A percentile compares a stretch with the other conserved stretches of the same genome.
These are phyloP conservation scores for Aegle marmelos DNA, from an alignment of 345 rosid species.

Conservation along the genomic window DNA sequence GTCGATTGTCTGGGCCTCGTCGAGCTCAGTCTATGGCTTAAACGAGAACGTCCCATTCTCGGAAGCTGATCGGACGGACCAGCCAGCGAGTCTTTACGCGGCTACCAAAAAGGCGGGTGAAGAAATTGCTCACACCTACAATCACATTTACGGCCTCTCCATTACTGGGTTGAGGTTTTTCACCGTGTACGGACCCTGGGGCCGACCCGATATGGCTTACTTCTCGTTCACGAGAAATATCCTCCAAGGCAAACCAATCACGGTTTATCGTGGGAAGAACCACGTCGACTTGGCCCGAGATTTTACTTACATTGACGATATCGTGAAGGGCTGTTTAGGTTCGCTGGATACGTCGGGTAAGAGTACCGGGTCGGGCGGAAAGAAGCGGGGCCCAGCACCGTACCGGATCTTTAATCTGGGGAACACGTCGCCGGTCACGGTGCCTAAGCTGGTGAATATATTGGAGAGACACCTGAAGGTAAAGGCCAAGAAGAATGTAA, in stretches of 20 bases:
- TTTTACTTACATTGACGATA: conserved; percentile 80
- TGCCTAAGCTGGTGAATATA: conserved; percentile 59
- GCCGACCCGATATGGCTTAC: conserved; percentile 89
- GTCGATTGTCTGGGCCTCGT: conserved; percentile 78
- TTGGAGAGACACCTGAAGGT: conserved; percentile 64
- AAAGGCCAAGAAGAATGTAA: conserved; percentile 55
- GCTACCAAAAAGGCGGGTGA: conserved; percentile 88
- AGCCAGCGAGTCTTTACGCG: conserved; percentile 81
- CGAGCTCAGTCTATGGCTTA: conserved; percentile 78
- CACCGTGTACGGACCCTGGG: conserved; percentile 90
- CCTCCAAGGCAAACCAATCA: conserved; percentile 70
- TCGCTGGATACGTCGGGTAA: conserved; percentile 62
- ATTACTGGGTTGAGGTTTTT: conserved; percentile 77
- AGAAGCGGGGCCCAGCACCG: conserved; percentile 62
- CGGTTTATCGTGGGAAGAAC: conserved; percentile 65
- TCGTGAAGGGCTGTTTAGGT: conserved; percentile 75
- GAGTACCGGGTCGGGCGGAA: conserved; percentile 85
- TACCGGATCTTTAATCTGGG: conserved; percentile 71
- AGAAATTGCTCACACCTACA: conserved; percentile 77
- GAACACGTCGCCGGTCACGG: conserved; percentile 82
- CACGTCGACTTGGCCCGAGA: conserved; percentile 70
- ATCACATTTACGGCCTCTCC: conserved; percentile 77
- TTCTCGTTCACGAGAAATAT: conserved; percentile 64
- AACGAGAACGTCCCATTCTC: conserved; percentile 74
- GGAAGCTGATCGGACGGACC: conserved; percentile 65